phyloP scores from a whole-genome alignment of 2,329 filamentous ascomycete species.

The Claviceps arundinis region DNA sequence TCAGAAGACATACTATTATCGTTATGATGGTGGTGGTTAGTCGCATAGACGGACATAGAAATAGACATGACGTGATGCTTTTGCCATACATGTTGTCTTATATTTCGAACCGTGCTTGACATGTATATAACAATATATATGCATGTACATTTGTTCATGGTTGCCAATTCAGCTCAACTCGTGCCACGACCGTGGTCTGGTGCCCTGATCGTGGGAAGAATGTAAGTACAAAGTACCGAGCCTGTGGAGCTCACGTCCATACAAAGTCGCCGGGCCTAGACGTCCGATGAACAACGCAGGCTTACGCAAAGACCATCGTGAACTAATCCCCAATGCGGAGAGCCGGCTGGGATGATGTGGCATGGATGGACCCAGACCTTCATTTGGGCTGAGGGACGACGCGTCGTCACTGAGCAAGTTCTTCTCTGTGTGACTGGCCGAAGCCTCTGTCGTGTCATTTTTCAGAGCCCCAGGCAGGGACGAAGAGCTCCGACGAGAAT shows the following conservation, averaged over 20 bases:
- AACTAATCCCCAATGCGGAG: slow-evolving; percentile 24
- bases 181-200: slow-evolving; percentile 33
- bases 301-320: slow-evolving; percentile 31
- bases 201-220: no score
- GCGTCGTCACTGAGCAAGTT: slow-evolving; percentile 15
- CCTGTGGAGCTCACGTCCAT: slow-evolving; percentile 8
- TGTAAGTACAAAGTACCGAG: no score
- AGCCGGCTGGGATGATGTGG: slow-evolving; percentile 19
- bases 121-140: no score
- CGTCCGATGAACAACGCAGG: slow-evolving; percentile 29
- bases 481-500: neutral
- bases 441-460: slow-evolving; percentile 15
- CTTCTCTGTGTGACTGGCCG: slow-evolving; percentile 16
- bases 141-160: no score
- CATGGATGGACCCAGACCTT: slow-evolving; percentile 21
- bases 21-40: slow-evolving; percentile 31
- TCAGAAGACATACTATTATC: slow-evolving; percentile 51
- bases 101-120: neutral
- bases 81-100: neutral
- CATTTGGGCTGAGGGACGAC: slow-evolving; percentile 20
- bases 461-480: slow-evolving; percentile 12
- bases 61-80: slow-evolving; percentile 1
- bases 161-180: slow-evolving; percentile 28
- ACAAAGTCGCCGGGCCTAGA: slow-evolving; percentile 33
- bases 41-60: neutral